Evolutionary conservation across 257 asterid genomes (phyloP).

Genomic region (Scutellaria barbata): DNA sequence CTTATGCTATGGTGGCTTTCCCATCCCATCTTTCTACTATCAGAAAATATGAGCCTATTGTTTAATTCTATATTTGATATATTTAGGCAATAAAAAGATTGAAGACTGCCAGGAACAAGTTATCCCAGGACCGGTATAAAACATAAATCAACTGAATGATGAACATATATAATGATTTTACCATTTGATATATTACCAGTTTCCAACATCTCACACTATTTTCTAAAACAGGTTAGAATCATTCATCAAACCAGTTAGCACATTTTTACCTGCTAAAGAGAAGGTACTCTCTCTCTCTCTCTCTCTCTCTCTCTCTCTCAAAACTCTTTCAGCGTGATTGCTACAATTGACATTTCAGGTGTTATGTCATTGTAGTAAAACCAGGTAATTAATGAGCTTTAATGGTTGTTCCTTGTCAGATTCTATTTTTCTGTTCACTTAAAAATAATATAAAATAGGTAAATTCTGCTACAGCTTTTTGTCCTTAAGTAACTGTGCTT

Average conservation of each 20-base stretch:
- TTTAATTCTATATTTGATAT: constrained; percentile 33
- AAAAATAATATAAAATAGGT: background rate
- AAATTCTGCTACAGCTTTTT: background rate
- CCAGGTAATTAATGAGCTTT: constrained; percentile 4
- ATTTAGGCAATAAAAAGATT: constrained; percentile 73
- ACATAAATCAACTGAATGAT: constrained; percentile 30
- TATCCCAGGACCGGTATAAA: constrained; percentile 66
- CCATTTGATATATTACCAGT: constrained; percentile 12
- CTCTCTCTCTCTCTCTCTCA: background rate
- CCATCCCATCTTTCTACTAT: background rate
- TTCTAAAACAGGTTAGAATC: constrained; percentile 68
- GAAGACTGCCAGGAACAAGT: constrained; percentile 73
- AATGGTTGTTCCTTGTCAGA: background rate
- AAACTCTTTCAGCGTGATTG: constrained; percentile 6
- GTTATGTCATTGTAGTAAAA: constrained; percentile 4
- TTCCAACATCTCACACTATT: constrained; percentile 24
- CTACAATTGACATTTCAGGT: constrained; percentile 20
- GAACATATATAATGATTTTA: constrained; percentile 27
- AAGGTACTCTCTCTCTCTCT: constrained; percentile 51
- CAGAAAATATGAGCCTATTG: constrained; percentile 23
- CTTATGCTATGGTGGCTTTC: constrained; percentile 1
- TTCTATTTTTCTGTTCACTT: constrained; percentile 15
- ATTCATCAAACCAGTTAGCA: constrained; percentile 60
- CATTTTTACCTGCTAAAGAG: constrained; percentile 56
- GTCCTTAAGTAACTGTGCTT: background rate